These are phyloP conservation scores for Kwoniella bestiolae DNA, from an alignment of 768 basidiomycete genomes.

Conservation along the genomic window DNA sequence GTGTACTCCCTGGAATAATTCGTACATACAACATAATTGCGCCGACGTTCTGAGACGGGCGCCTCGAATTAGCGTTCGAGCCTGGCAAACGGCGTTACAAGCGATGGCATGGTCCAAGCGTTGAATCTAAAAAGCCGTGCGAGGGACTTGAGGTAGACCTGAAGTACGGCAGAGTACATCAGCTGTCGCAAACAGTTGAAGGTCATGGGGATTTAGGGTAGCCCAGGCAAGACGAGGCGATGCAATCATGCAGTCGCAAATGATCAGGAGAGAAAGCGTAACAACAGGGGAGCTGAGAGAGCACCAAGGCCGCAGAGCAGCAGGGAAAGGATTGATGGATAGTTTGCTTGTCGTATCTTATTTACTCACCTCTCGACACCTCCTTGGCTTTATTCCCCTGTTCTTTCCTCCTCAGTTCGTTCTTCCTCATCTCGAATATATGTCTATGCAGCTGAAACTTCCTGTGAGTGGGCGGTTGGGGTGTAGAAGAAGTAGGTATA, in stretches of 20 bases:
- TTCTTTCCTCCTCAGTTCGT: slow-evolving; percentile 72
- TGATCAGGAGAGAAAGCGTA: too few relatives aligned
- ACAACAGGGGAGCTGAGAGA: too few relatives aligned
- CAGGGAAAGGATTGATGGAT: too few relatives aligned
- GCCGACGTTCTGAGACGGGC: too few relatives aligned
- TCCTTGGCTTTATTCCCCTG: slow-evolving; percentile 62
- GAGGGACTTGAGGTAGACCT: slow-evolving; percentile 31
- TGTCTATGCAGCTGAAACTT: slow-evolving; percentile 81
- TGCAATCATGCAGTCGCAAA: too few relatives aligned
- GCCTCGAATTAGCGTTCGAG: too few relatives aligned
- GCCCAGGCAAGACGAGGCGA: not conserved
- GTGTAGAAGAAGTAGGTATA: slow-evolving; percentile 27
- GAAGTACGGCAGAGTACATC: not conserved
- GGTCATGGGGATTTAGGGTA: not conserved
- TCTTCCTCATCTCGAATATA: slow-evolving; percentile 76
- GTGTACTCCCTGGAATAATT: too few relatives aligned
- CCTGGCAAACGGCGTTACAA: too few relatives aligned
- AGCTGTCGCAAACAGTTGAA: not conserved
- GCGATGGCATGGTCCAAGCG: too few relatives aligned
- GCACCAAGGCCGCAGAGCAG: too few relatives aligned
- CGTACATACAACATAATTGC: too few relatives aligned
- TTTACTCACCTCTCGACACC: slow-evolving; percentile 56
- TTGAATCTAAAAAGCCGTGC: slow-evolving; percentile 11
- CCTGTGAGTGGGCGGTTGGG: slow-evolving; percentile 62
- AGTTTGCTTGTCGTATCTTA: too few relatives aligned